Conservation (phyloP, 345 rosid genomes). For the Salix viminalis region DNA sequence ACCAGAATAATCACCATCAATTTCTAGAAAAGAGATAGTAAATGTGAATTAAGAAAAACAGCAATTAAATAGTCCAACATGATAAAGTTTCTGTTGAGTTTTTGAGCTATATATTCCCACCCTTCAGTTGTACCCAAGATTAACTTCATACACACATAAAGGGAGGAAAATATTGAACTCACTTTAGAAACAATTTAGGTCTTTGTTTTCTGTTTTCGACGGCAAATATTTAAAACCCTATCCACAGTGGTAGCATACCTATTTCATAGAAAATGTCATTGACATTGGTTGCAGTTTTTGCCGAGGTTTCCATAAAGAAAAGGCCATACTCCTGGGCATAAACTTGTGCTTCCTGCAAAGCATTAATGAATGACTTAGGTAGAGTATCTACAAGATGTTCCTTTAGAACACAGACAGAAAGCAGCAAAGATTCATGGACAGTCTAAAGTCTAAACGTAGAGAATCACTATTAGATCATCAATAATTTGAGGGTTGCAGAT, state of each 20-base stretch:
- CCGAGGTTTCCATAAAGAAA: slow-evolving; percentile 84
- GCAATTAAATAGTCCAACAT: too few relatives aligned
- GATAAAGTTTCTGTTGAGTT: background rate
- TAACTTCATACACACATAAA: background rate
- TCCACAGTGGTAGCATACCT: slow-evolving; percentile 30
- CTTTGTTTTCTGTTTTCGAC: background rate
- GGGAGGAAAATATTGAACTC: background rate
- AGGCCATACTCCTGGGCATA: slow-evolving; percentile 78
- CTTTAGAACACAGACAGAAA: background rate
- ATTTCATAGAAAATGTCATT: slow-evolving; percentile 76
- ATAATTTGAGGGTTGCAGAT: background rate
- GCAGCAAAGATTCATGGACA: background rate
- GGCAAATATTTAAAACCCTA: background rate
- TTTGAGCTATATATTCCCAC: background rate
- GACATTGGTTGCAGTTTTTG: slow-evolving; percentile 69
- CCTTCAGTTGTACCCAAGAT: background rate
- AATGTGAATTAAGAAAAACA: too few relatives aligned
- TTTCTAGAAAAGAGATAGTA: background rate
- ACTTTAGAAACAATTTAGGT: background rate
- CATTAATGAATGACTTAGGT: background rate
- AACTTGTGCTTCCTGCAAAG: slow-evolving; percentile 61
- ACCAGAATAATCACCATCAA: slow-evolving; percentile 3
- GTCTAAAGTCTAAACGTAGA: background rate
- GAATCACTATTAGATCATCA: background rate
- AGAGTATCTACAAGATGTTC: background rate